Base-by-base conservation (phyloP, 768 basidiomycete genomes). In the Harrya chromipes region DNA sequence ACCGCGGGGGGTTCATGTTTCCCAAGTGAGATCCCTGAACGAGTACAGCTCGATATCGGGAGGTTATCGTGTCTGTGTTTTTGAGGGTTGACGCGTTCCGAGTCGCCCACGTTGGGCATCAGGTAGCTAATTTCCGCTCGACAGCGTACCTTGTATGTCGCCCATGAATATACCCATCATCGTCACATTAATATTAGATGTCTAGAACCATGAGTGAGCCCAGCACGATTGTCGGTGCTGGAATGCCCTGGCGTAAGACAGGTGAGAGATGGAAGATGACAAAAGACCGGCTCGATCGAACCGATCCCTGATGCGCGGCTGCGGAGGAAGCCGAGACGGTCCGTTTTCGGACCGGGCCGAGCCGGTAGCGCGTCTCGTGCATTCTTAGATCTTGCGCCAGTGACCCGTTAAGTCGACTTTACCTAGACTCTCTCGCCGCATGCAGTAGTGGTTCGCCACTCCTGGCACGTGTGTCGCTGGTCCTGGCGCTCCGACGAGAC, bases 91-190 rank as follows among this genome's bases (percentile, higher is more conserved):
- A 17, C 16, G 35, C 40, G 16, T 37, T 38, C 41, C 47, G 29
- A 29, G 12, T 24, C 48, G 14, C 41, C 42, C 16, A n/a, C n/a
- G n/a, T n/a, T n/a, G n/a, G n/a, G n/a, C 29, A 29, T 29, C 29
- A 6, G 29, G 31, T 31, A n/a, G 6, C 34, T 20, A 49, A 49
- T 41, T 49, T 49, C 47, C 47, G 47, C 41, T 31, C 26, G 14
- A 35, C 26, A 26, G 20, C 6, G 26, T 29, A 29, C n/a, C 16
- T 23, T 41, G 36, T 2, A 17, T 29, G 29, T 13, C 29, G 16
- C 14, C 26, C 11, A 29, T 20, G 26, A 37, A 37, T 46, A 37
- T 27, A 23, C 6, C n/a, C 12, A 38, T 10, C 29, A 29, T 13
- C 29, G 29, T 29, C 29, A 12, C 29, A 26, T 11, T 29, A 13